Conservation (phyloP, 164 flowering plant genomes). For the Cinnamomum chago region DNA sequence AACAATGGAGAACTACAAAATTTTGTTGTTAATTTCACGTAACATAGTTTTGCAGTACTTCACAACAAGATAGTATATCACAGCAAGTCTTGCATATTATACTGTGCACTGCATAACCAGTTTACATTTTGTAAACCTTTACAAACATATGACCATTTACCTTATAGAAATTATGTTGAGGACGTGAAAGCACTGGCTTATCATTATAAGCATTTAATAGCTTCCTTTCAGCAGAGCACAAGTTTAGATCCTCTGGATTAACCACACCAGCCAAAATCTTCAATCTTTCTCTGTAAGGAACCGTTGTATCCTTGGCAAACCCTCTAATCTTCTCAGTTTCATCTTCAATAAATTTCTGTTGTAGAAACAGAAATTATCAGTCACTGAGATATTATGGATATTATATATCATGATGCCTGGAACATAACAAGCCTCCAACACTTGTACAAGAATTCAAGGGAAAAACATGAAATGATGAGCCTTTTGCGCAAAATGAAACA, state of each 20-base stretch:
- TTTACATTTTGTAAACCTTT: too few species aligned
- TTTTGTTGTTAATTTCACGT: too few species aligned
- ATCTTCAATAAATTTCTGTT: slow-evolving; percentile 79
- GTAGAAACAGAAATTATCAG: slow-evolving; percentile 3
- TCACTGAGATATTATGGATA: neutral
- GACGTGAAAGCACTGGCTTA: slow-evolving; percentile 98
- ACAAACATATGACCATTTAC: slow-evolving; percentile 26
- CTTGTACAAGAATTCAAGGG: neutral
- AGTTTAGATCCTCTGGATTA: slow-evolving; percentile 79
- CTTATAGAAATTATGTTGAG: slow-evolving; percentile 86
- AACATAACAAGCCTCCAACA: neutral
- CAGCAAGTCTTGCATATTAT: too few species aligned
- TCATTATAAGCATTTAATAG: slow-evolving; percentile 84
- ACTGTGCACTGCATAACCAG: too few species aligned
- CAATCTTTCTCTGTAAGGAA: slow-evolving; percentile 86
- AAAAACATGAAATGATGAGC: neutral
- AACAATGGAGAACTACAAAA: too few species aligned
- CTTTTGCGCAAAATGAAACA: neutral
- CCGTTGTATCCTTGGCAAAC: slow-evolving; percentile 60
- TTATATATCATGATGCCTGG: neutral
- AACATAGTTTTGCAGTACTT: too few species aligned
- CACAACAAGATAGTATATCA: too few species aligned
- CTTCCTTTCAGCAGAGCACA: slow-evolving; percentile 78
- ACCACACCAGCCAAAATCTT: slow-evolving; percentile 83
- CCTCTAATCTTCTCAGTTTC: slow-evolving; percentile 90